A percentile compares a stretch with the other conserved stretches of the same genome.
Conservation (phyloP, 1,284 basidiomycete species). For the Fomitopsis schrenkii region DNA sequence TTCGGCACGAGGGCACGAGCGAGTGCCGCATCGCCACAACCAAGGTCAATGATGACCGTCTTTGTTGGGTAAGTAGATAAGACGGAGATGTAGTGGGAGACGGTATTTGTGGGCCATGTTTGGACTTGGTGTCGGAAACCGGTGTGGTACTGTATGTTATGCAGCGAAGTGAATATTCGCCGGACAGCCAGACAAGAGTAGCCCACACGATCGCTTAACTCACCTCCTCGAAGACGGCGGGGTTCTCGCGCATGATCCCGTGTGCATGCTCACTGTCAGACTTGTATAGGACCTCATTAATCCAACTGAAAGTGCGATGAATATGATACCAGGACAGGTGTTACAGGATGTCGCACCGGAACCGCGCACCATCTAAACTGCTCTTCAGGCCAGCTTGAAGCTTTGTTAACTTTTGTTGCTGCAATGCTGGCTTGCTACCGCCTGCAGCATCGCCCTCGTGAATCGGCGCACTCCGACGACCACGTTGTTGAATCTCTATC, state of each 20-base stretch:
- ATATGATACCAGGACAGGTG: not conserved
- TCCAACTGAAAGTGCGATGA: constrained; percentile 49
- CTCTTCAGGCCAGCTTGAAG: constrained; percentile 76
- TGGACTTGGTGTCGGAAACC: constrained; percentile 89
- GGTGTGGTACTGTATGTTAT: constrained; percentile 69
- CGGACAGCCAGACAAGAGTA: not conserved
- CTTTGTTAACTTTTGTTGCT: constrained; percentile 48
- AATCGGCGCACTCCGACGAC: not conserved
- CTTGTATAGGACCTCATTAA: constrained; percentile 88
- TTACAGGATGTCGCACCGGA: constrained; percentile 50
- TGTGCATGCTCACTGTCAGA: constrained; percentile 72
- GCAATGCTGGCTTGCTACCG: not conserved
- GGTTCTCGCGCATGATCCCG: constrained; percentile 79
- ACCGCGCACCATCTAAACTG: constrained; percentile 79
- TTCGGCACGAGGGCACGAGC: constrained; percentile 70
- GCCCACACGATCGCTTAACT: constrained; percentile 14
- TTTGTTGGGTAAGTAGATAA: constrained; percentile 58
- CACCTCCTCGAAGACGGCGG: constrained; percentile 74
- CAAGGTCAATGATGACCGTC: constrained; percentile 87
- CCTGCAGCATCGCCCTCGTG: not conserved
- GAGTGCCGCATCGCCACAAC: constrained; percentile 92
- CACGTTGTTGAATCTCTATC: not conserved
- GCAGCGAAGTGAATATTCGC: not conserved
- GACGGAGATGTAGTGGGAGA: constrained; percentile 66
- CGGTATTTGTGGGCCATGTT: constrained; percentile 89